Percentiles rank a stretch among this genome's conserved stretches.
phyloP scores from a whole-genome alignment of 2,329 filamentous ascomycete genomes.

The Xylaria sp. region DNA sequence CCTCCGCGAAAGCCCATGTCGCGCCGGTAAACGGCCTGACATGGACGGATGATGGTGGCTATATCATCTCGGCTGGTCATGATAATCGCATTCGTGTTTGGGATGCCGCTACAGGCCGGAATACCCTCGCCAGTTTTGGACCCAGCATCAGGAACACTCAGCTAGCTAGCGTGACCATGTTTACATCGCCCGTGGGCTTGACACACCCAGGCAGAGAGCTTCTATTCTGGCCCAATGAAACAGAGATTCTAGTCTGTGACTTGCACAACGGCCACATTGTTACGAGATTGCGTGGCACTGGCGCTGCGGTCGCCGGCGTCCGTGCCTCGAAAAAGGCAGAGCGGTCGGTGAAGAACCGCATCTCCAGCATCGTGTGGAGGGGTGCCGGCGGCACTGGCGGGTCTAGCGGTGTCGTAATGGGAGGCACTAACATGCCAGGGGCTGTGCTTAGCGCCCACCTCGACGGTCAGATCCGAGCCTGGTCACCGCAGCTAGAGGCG shows the following conservation, averaged over 20 bases:
- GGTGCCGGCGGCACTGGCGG: slow-evolving; percentile 68
- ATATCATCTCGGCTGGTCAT: slow-evolving; percentile 83
- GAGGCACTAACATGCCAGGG: slow-evolving; percentile 63
- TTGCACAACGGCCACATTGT: slow-evolving; percentile 80
- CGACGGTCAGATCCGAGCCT: slow-evolving; percentile 84
- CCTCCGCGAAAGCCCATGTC: slow-evolving; percentile 74
- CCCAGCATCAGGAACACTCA: slow-evolving; percentile 80
- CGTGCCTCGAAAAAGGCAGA: slow-evolving; percentile 58
- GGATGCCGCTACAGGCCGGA: slow-evolving; percentile 82
- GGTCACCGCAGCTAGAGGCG: slow-evolving; percentile 72
- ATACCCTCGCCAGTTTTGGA: slow-evolving; percentile 89
- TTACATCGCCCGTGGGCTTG: slow-evolving; percentile 71
- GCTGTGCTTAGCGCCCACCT: slow-evolving; percentile 82
- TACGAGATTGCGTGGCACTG: slow-evolving; percentile 75
- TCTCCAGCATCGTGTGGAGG: slow-evolving; percentile 81
- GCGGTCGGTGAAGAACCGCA: slow-evolving; percentile 71
- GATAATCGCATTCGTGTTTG: slow-evolving; percentile 89
- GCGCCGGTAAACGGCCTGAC: slow-evolving; percentile 85
- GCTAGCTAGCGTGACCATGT: slow-evolving; percentile 69
- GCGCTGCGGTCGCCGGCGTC: slow-evolving; percentile 61
- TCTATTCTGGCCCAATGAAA: slow-evolving; percentile 83
- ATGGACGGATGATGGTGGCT: slow-evolving; percentile 83
- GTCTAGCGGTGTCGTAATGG: slow-evolving; percentile 69
- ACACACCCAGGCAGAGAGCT: slow-evolving; percentile 69
- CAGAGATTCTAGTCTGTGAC: slow-evolving; percentile 82